Percentiles rank a stretch among this genome's conserved stretches.
Conservation (phyloP, 352 stramenopile genomes). For the Phytophthora ohioensis region DNA sequence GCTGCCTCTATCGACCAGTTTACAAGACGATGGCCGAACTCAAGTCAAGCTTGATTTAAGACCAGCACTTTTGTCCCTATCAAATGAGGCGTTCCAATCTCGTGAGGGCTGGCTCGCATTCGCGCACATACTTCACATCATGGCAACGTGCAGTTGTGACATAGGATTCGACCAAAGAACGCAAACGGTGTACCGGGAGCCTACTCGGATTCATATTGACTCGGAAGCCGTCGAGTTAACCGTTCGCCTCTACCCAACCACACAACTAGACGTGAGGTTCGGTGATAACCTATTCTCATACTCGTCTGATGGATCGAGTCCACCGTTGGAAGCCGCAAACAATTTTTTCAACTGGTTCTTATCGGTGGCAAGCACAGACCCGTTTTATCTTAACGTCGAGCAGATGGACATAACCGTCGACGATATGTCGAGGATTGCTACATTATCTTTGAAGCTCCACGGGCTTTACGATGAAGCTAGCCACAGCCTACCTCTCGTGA, state of each 20-base stretch:
- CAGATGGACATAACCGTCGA: background rate
- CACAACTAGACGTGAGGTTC: slow-evolving; percentile 20
- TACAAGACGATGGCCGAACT: background rate
- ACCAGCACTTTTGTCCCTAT: slow-evolving; percentile 18
- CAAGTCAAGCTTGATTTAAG: slow-evolving; percentile 17
- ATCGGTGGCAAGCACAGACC: slow-evolving; percentile 5
- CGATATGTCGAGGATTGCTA: slow-evolving; percentile 3
- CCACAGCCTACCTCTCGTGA: slow-evolving; percentile 8
- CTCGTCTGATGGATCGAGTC: background rate
- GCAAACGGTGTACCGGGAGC: background rate
- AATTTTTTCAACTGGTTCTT: slow-evolving; percentile 25
- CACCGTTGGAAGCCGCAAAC: background rate
- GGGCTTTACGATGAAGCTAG: slow-evolving; percentile 5
- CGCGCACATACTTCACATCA: slow-evolving; percentile 14
- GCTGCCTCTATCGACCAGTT: slow-evolving; percentile 9
- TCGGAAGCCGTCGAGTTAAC: slow-evolving; percentile 8
- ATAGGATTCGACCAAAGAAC: slow-evolving; percentile 21
- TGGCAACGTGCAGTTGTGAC: slow-evolving; percentile 16
- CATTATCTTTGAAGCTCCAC: slow-evolving; percentile 8
- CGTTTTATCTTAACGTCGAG: slow-evolving; percentile 1
- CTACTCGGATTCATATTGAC: slow-evolving; percentile 23
- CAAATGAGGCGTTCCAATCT: slow-evolving; percentile 20
- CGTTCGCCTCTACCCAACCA: slow-evolving; percentile 22
- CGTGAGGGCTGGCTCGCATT: slow-evolving; percentile 28
- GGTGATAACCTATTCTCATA: slow-evolving; percentile 17